Evolutionary conservation across 2,329 filamentous ascomycete genomes (phyloP).

Genomic region (Claviceps pazoutovae): DNA sequence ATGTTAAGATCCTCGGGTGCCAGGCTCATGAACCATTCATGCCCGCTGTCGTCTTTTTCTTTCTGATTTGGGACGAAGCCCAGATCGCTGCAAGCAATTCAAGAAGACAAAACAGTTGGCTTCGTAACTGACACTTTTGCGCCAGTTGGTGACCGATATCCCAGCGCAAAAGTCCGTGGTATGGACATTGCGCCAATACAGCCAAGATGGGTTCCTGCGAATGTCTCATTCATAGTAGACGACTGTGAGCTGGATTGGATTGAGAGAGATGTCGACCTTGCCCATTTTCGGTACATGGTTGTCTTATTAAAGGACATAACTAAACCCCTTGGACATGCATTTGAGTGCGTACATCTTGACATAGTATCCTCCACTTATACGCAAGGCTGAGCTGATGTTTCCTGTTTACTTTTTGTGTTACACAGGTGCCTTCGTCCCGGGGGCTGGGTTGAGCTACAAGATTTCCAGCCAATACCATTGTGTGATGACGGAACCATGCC

Average conservation of each 20-base stretch:
- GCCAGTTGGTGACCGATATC: slow-evolving; percentile 15
- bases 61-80: no score
- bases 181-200: slow-evolving; percentile 26
- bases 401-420: neutral
- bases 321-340: slow-evolving; percentile 8
- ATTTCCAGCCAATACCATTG: slow-evolving; percentile 19
- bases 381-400: neutral
- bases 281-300: slow-evolving; percentile 16
- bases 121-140: neutral
- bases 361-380: neutral
- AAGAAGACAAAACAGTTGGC: neutral
- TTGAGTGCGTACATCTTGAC: slow-evolving; percentile 8
- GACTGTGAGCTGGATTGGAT: slow-evolving; percentile 21
- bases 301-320: slow-evolving; percentile 9
- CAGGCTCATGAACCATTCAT: neutral
- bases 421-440: slow-evolving; percentile 21
- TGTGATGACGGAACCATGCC: slow-evolving; percentile 22
- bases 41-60: neutral
- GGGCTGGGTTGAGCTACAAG: slow-evolving; percentile 30
- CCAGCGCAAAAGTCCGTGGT: slow-evolving; percentile 22
- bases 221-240: slow-evolving; percentile 25
- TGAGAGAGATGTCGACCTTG: slow-evolving; percentile 14
- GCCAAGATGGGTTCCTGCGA: slow-evolving; percentile 25
- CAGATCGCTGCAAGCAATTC: no score
- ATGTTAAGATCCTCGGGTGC: neutral